Conservation (phyloP, 371 early-diverging fungal genomes). For the Mortierella polycephala region DNA sequence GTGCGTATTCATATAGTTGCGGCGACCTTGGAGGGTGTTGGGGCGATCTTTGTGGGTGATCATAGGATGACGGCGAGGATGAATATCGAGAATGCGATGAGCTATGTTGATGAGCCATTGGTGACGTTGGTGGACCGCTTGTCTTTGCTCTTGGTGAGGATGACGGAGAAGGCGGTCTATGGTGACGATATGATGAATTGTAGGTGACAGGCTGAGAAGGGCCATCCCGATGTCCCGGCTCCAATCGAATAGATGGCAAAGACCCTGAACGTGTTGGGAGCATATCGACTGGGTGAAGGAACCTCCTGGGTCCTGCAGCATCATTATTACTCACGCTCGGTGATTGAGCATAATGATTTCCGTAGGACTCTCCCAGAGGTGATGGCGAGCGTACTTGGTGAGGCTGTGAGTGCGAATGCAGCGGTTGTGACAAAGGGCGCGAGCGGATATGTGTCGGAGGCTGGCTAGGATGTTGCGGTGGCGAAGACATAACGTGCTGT, state of each 20-base stretch:
- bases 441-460: conserved; percentile 11
- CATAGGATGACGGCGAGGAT: conserved; percentile 44
- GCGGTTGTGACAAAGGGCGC: conserved; percentile 29
- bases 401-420: conserved; percentile 31
- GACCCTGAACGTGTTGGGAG: conserved; percentile 43
- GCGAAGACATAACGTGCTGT: conserved; percentile 22
- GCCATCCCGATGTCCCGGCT: conserved; percentile 27
- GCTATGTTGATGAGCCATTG: conserved; percentile 25
- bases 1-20: conserved; percentile 22
- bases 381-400: conserved; percentile 45
- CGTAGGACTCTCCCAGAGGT: conserved; percentile 48
- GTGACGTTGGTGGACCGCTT: conserved; percentile 23
- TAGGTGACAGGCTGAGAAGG: conserved; percentile 11
- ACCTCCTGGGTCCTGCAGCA: conserved; percentile 30
- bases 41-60: conserved; percentile 27
- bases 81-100: conserved; percentile 24
- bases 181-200: conserved; percentile 22
- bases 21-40: conserved; percentile 17
- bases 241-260: conserved; percentile 44
- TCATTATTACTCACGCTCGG: conserved; percentile 5
- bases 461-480: conserved; percentile 22
- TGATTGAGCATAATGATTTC: conserved; percentile 16
- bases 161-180: conserved; percentile 30
- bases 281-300: conserved; percentile 40
- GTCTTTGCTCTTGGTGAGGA: conserved; percentile 13